Evolutionary conservation across 2,329 filamentous ascomycete genomes (phyloP), one percentile per base, ranked within the genome.

Genomic region (Ceratocystis diversiconidia): DNA sequence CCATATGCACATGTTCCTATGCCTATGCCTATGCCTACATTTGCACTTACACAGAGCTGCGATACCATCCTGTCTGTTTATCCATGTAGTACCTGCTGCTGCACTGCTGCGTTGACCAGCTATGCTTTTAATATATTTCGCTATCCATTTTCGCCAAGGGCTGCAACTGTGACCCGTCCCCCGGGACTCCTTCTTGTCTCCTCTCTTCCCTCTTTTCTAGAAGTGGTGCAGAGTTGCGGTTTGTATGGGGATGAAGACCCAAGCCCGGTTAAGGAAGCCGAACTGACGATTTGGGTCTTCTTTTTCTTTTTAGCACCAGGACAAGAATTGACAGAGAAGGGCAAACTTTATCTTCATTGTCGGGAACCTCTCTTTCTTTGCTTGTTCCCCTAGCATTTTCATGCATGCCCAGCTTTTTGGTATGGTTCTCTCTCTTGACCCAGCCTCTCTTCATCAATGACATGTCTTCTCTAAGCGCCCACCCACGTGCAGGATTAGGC

Each of bases 401-500:
- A 59, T 59, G 52, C 52, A 36, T 17, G 52, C 52, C 52, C 52
- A 59, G 52, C 52, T 59, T 32, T 25, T 25, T 30, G 17, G 28
- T 59, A 32, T 19, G 52, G 7, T 59, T 1, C 32, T 32, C 52
- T 25, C 4, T 30, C 17, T 30, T 30, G 25, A 15, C 25, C 52
- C 7, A 30, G 52, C 25, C 22, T 17, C 25, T 59, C 52, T 15
- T 59, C 52, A 30, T 59, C 52, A 59, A 59, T 59, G 52, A 36
- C 52, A 59, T 30, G 52, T 59, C 52, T 19, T 36, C 52, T 59
- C 28, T 59, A 59, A 59, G 52, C 52, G 52, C 52, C 52, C 12
- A 30, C 12, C 52, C 52, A 59, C 52, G 52, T 59, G 52, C n/a
- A 59, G 52, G 52, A 59, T 59, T 59, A 4, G 17, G 52, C 52